A percentile compares a stretch with the other conserved stretches of the same genome.
Conservation (phyloP, 306 rosid species). For the Dalbergia oliveri region DNA sequence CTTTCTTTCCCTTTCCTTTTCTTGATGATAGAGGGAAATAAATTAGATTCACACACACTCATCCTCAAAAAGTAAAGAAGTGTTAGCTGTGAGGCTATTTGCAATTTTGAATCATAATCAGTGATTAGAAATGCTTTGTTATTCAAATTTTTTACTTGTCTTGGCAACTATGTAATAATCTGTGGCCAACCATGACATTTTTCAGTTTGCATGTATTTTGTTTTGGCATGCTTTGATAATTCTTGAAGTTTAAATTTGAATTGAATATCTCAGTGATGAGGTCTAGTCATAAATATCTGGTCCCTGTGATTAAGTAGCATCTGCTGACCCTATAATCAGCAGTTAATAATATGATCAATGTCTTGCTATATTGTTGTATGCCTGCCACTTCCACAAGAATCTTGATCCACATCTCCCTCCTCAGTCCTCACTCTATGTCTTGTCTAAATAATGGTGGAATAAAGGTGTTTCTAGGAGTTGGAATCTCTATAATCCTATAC, state of each 20-base stretch:
- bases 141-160: too few species aligned
- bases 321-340: not conserved
- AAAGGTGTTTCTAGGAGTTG: constrained; percentile 4
- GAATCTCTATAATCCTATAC: constrained; percentile 7
- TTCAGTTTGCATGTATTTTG: not conserved
- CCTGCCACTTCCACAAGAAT: constrained; percentile 17
- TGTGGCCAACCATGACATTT: too few species aligned
- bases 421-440: not conserved
- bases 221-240: not conserved
- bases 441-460: not conserved
- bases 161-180: too few species aligned
- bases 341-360: not conserved
- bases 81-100: not conserved
- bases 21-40: not conserved
- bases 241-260: constrained; percentile 12
- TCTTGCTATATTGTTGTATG: not conserved
- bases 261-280: not conserved
- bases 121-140: too few species aligned
- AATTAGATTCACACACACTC: not conserved
- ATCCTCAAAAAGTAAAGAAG: not conserved
- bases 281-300: constrained; percentile 7
- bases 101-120: too few species aligned
- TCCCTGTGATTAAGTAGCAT: constrained; percentile 2
- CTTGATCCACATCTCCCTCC: not conserved
- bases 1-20: not conserved